Evolutionary conservation across 1,284 basidiomycete genomes (phyloP).

Genomic region (Ustilago crameri): DNA sequence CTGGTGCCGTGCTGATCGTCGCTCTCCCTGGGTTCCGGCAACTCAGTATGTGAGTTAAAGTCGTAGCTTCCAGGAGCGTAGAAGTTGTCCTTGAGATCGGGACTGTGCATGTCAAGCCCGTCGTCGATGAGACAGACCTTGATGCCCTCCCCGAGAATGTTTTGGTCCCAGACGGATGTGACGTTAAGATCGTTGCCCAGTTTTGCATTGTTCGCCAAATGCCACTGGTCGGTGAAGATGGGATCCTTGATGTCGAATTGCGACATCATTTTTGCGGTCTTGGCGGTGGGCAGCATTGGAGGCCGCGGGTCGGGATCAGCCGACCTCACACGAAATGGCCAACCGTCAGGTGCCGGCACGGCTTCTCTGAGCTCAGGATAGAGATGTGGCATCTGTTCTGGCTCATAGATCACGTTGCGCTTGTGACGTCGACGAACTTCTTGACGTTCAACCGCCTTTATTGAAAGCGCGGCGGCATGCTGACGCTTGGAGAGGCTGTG

Average conservation of each 20-base stretch:
- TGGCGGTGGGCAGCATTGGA: slow-evolving; percentile 39
- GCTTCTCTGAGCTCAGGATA: slow-evolving; percentile 56
- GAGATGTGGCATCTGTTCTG: slow-evolving; percentile 56
- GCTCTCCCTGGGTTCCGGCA: slow-evolving; percentile 85
- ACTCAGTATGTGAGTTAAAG: slow-evolving; percentile 89
- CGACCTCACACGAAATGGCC: slow-evolving; percentile 31
- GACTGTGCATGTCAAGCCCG: slow-evolving; percentile 88
- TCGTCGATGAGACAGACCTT: slow-evolving; percentile 94
- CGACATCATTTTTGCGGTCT: slow-evolving; percentile 46
- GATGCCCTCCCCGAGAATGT: slow-evolving; percentile 85
- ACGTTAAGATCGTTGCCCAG: slow-evolving; percentile 81
- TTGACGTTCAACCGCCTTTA: slow-evolving; percentile 64
- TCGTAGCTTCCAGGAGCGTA: slow-evolving; percentile 91
- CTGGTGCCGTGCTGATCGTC: slow-evolving; percentile 98
- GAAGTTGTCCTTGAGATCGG: slow-evolving; percentile 89
- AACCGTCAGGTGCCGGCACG: slow-evolving; percentile 36
- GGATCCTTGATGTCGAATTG: slow-evolving; percentile 83
- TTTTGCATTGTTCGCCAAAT: slow-evolving; percentile 70
- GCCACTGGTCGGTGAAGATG: slow-evolving; percentile 89
- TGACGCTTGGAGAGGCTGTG: slow-evolving; percentile 45
- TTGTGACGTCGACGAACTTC: slow-evolving; percentile 61
- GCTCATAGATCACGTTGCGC: slow-evolving; percentile 64
- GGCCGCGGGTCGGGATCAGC: slow-evolving; percentile 34
- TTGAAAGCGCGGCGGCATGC: slow-evolving; percentile 44
- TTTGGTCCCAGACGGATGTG: slow-evolving; percentile 83